phyloP scores from a whole-genome alignment of 306 rosid species.

The Psophocarpus tetragonolobus region DNA sequence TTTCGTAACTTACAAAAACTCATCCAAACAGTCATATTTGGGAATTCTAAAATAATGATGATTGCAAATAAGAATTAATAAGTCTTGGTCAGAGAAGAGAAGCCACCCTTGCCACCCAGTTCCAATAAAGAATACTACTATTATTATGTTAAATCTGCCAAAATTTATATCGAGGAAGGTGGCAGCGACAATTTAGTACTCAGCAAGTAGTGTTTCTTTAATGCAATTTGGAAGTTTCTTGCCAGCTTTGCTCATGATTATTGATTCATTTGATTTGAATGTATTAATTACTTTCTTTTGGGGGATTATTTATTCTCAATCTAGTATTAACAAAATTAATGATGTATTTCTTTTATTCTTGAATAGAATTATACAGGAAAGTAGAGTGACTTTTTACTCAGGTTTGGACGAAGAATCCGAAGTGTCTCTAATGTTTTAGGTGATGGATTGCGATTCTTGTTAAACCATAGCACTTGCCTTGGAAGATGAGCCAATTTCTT shows the following conservation, averaged over 20 bases:
- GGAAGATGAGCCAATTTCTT: not conserved
- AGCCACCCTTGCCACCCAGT: not conserved
- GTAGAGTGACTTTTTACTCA: not conserved
- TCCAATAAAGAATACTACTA: not conserved
- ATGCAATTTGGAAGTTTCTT: slow-evolving; percentile 7
- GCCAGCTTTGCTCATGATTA: not conserved
- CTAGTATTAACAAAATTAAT: not conserved
- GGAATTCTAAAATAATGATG: not conserved
- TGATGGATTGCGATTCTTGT: not conserved
- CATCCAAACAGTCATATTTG: no score
- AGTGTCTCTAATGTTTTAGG: not conserved
- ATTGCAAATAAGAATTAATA: not conserved
- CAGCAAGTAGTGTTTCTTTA: not conserved
- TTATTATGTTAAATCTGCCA: not conserved
- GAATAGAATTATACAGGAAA: not conserved
- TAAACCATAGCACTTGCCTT: not conserved
- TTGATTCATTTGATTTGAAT: not conserved
- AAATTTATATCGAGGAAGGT: not conserved
- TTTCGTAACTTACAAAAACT: no score
- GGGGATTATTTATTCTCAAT: not conserved
- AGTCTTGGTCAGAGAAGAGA: not conserved
- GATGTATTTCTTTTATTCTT: not conserved
- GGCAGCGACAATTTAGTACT: not conserved
- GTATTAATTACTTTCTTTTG: not conserved
- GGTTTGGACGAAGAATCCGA: not conserved